Conservation (phyloP, 768 basidiomycete species). For the Termitomyces titanicus region DNA sequence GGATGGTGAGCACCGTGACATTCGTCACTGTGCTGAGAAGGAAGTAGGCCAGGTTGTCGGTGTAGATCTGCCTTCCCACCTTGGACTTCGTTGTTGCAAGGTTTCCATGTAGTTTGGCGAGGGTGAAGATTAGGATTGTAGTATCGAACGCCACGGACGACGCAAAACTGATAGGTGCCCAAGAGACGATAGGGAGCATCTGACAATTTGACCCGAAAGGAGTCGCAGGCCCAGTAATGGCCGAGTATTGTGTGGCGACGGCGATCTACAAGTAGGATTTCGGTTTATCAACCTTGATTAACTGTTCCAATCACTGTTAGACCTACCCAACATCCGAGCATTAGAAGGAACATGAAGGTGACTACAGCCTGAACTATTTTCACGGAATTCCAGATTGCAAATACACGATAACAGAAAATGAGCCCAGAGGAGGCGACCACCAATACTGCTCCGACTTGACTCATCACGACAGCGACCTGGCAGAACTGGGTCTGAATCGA, state of each 20-base stretch:
- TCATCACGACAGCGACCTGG: constrained; percentile 24
- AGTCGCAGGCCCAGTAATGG: constrained; percentile 19
- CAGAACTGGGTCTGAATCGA: constrained; percentile 25
- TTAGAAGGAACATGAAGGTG: constrained; percentile 20
- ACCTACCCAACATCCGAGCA: constrained; percentile 29
- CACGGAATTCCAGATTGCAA: constrained; percentile 28
- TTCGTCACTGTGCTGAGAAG: constrained; percentile 22
- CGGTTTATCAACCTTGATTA: neutral
- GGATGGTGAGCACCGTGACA: constrained; percentile 23
- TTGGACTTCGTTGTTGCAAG: constrained; percentile 17
- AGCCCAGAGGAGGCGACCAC: constrained; percentile 27
- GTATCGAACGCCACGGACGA: constrained; percentile 28
- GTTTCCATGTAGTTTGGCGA: constrained; percentile 18
- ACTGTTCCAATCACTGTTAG: neutral
- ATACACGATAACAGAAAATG: constrained; percentile 30
- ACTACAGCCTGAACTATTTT: constrained; percentile 21
- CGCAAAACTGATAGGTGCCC: constrained; percentile 31
- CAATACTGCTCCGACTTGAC: constrained; percentile 26
- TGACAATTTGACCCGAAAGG: constrained; percentile 32
- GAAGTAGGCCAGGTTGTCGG: constrained; percentile 26
- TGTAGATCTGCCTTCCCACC: constrained; percentile 24
- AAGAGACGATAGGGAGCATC: constrained; percentile 25
- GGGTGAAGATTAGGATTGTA: constrained; percentile 21
- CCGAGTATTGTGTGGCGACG: constrained; percentile 26
- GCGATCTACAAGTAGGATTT: constrained; percentile 25